Conservation (phyloP, 1,139 yeast species). For the Zhuliangozyma parablackwelliae region DNA sequence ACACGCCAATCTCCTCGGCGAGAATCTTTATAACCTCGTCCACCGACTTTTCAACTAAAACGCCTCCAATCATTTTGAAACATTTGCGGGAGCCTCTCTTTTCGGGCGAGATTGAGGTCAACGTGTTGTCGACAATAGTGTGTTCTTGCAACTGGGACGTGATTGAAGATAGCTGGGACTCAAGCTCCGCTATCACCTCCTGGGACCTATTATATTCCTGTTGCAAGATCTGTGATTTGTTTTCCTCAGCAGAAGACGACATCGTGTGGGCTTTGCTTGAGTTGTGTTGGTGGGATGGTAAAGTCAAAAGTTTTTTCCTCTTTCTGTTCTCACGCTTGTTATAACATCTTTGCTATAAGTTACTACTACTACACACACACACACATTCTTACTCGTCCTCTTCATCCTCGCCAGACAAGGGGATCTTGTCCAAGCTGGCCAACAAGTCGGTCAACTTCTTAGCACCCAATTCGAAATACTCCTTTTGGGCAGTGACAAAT, state of each 20-base stretch:
- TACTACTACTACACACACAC: too few species aligned
- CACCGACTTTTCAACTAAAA: constrained; percentile 77
- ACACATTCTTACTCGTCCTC: constrained; percentile 9
- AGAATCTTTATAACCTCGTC: constrained; percentile 70
- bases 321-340: too few species aligned
- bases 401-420: constrained; percentile 28
- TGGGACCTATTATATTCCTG: constrained; percentile 60
- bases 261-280: too few species aligned
- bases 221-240: constrained; percentile 50
- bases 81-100: constrained; percentile 64
- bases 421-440: constrained; percentile 30
- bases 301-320: too few species aligned
- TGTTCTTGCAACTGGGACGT: constrained; percentile 41
- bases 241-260: constrained; percentile 25
- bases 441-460: constrained; percentile 33
- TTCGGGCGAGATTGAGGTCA: constrained; percentile 25
- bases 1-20: constrained; percentile 50
- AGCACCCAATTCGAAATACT: constrained; percentile 51
- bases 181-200: constrained; percentile 53
- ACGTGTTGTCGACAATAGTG: constrained; percentile 33
- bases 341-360: too few species aligned
- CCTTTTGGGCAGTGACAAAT: constrained; percentile 62
- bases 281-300: too few species aligned
- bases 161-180: constrained; percentile 51
- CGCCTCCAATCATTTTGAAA: constrained; percentile 93